phyloP scores from a whole-genome alignment of 371 early-diverging fungal genomes.

The Fennellomyces sp. region DNA sequence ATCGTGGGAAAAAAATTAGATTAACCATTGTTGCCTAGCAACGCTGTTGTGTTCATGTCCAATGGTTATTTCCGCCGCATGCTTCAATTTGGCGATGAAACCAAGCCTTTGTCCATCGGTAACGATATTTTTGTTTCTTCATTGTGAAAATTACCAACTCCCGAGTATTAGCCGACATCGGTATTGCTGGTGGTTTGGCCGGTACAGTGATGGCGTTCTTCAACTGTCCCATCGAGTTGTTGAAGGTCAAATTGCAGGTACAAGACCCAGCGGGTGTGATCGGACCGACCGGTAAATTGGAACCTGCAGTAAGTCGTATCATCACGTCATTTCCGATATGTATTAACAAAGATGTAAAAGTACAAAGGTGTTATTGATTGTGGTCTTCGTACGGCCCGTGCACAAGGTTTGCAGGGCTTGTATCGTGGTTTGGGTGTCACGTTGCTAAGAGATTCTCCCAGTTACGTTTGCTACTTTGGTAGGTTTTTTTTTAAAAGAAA shows the following conservation, averaged over 20 bases:
- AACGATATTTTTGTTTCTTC: too few species aligned
- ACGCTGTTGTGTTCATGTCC: constrained; percentile 85
- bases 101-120: constrained; percentile 44
- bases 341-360: constrained; percentile 30
- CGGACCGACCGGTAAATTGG: constrained; percentile 34
- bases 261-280: constrained; percentile 58
- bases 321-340: background rate
- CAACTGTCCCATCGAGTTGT: constrained; percentile 84
- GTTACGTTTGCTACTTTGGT: constrained; percentile 85
- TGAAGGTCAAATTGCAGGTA: constrained; percentile 87
- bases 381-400: constrained; percentile 68
- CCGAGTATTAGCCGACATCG: constrained; percentile 63
- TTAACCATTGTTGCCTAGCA: constrained; percentile 42
- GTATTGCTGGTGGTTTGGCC: constrained; percentile 79
- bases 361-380: constrained; percentile 81
- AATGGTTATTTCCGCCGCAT: constrained; percentile 76
- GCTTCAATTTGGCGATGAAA: constrained; percentile 58
- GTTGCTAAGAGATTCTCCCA: constrained; percentile 84
- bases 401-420: constrained; percentile 71
- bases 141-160: background rate
- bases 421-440: constrained; percentile 86
- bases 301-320: constrained; percentile 48
- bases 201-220: constrained; percentile 85
- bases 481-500: constrained; percentile 15
- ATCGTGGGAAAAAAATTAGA: background rate